These are phyloP conservation scores for Colletotrichum kahawae DNA, from an alignment of 2,329 filamentous ascomycete species.

Conservation along the genomic window DNA sequence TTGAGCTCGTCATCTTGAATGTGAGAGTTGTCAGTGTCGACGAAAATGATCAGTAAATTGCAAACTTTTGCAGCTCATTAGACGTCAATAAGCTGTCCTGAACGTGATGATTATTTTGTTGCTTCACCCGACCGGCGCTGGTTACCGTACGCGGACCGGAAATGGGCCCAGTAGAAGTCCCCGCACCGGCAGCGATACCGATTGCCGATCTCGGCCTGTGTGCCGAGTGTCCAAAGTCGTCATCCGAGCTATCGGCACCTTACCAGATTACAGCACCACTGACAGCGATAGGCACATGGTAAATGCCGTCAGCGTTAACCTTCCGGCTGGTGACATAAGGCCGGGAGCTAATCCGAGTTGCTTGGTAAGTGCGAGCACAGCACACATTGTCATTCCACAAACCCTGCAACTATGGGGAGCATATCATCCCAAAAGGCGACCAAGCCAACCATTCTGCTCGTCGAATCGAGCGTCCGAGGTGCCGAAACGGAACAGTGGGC, in stretches of 20 bases:
- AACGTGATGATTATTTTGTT: not conserved
- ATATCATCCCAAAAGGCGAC: not conserved
- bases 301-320: fast-evolving
- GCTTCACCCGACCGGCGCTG: not conserved
- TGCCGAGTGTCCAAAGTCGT: not conserved
- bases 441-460: not conserved
- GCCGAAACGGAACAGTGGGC: not conserved
- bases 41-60: not conserved
- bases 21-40: fast-evolving
- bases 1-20: not conserved
- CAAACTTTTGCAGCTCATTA: not conserved
- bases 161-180: not conserved
- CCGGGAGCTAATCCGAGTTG: not conserved
- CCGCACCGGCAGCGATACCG: not conserved
- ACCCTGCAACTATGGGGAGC: not conserved
- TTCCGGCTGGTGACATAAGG: not conserved
- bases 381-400: fast-evolving
- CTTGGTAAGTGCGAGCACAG: fast-evolving
- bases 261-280: not conserved
- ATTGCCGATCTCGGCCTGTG: not conserved
- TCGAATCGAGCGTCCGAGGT: not conserved
- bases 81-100: not conserved
- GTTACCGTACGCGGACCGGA: not conserved
- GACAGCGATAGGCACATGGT: fast-evolving
- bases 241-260: not conserved